Conservation (phyloP, 805 yeast species). For the Myxozyma monticola region DNA sequence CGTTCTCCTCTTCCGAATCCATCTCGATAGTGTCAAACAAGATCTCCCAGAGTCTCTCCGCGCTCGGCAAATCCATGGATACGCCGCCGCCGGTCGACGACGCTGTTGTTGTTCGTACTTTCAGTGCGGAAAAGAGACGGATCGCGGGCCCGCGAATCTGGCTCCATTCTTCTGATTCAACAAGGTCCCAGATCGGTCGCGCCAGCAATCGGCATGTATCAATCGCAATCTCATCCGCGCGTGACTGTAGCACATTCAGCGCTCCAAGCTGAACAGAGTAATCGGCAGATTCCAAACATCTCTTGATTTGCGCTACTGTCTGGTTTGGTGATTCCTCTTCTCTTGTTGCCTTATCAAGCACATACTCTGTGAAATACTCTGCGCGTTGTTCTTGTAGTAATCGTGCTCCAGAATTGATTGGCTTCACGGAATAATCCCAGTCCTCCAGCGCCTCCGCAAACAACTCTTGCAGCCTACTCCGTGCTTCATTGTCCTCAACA, state of each 20-base stretch:
- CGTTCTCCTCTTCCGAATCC: slow-evolving; percentile 45
- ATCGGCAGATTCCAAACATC: slow-evolving; percentile 3
- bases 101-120: neutral
- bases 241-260: neutral
- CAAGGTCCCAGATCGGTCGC: neutral
- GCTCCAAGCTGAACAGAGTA: slow-evolving; percentile 4
- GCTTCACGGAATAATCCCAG: neutral
- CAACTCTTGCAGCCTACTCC: neutral
- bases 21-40: slow-evolving; percentile 39
- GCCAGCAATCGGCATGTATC: neutral
- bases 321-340: slow-evolving; percentile 5
- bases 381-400: slow-evolving; percentile 15
- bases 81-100: neutral
- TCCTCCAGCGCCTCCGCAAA: neutral
- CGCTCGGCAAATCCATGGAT: slow-evolving; percentile 9
- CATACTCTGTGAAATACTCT: neutral
- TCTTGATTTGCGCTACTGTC: neutral
- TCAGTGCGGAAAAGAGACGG: slow-evolving; percentile 19
- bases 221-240: neutral
- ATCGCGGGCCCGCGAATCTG: slow-evolving; percentile 35
- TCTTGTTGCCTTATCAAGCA: neutral
- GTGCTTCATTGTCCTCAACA: neutral
- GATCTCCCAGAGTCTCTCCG: slow-evolving; percentile 30
- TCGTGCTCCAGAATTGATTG: slow-evolving; percentile 6
- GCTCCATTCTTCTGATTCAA: slow-evolving; percentile 28